A percentile compares a stretch with the other conserved stretches of the same genome.
These are phyloP conservation scores for Tolypocladium album DNA, from an alignment of 2,329 filamentous ascomycete genomes.

Conservation along the genomic window DNA sequence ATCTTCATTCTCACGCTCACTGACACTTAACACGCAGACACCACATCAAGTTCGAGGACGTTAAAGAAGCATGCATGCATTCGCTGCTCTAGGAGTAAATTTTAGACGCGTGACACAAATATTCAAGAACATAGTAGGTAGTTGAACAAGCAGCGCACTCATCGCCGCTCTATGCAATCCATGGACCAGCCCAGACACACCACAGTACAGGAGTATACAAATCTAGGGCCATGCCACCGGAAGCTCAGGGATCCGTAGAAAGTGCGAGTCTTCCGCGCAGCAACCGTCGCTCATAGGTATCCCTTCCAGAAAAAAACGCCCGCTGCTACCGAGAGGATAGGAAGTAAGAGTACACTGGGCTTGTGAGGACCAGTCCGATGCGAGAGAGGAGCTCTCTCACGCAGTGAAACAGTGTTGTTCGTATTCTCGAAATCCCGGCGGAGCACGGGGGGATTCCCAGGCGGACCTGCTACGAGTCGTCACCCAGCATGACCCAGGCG, in stretches of 20 bases:
- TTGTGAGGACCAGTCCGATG: slow-evolving; percentile 28
- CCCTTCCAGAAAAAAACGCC: background rate
- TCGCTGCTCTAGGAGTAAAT: background rate
- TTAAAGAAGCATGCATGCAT: background rate
- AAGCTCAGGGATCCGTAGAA: background rate
- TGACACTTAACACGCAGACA: background rate
- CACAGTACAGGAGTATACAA: background rate
- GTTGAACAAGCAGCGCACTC: background rate
- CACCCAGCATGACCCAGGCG: slow-evolving; percentile 32
- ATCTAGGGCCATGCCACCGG: background rate
- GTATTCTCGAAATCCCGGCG: slow-evolving; percentile 15
- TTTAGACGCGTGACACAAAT: background rate
- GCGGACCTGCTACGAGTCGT: slow-evolving; percentile 36
- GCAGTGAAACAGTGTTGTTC: background rate
- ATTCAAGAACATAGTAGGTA: background rate
- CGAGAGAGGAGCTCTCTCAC: background rate
- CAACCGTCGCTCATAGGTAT: background rate
- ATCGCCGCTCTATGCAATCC: background rate
- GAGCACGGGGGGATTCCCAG: slow-evolving; percentile 15
- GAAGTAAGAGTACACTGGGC: slow-evolving; percentile 5
- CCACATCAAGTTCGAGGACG: background rate
- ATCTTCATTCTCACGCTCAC: background rate
- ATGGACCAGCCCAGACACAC: background rate
- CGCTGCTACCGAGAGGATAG: background rate
- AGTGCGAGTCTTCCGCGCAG: background rate